phyloP scores from a whole-genome alignment of 2,329 filamentous ascomycete species.

The Albophoma yamanashiensis region DNA sequence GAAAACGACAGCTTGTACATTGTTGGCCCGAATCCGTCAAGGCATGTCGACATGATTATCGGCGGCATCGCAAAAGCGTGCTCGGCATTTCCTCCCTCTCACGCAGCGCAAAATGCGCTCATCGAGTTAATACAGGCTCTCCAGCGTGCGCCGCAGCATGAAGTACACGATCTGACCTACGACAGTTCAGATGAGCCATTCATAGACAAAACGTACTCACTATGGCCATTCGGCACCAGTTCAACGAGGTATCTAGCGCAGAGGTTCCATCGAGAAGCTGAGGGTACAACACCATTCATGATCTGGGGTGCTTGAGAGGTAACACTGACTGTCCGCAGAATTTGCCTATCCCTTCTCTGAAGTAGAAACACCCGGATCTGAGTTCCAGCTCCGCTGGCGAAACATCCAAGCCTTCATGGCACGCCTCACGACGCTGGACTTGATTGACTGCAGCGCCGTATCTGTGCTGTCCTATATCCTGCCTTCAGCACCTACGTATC shows the following conservation, averaged over 20 bases:
- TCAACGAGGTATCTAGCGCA: not conserved
- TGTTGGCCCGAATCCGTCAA: conserved; percentile 2
- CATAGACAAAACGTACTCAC: not conserved
- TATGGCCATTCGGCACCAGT: conserved; percentile 4
- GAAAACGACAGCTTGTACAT: conserved; percentile 1
- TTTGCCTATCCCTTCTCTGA: conserved; percentile 6
- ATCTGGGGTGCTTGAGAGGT: not conserved
- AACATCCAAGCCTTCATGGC: conserved; percentile 6
- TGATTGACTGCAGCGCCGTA: conserved; percentile 5
- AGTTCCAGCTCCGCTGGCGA: conserved; percentile 5
- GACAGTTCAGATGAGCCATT: not conserved
- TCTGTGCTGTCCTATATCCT: conserved; percentile 4
- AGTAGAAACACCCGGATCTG: conserved; percentile 2
- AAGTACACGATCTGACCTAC: conserved; percentile 2
- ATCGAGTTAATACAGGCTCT: conserved; percentile 2
- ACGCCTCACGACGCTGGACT: conserved; percentile 2
- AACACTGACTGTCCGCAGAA: not conserved
- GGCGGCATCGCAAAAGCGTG: conserved; percentile 2
- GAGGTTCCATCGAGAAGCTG: conserved; percentile 2
- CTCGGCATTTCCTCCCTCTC: conserved; percentile 3
- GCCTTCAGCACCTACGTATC: conserved; percentile 2
- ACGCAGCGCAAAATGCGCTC: conserved; percentile 1
- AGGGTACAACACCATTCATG: not conserved
- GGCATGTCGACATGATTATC: conserved; percentile 4
- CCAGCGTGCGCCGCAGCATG: not conserved